Evolutionary conservation across 2,329 filamentous ascomycete species (phyloP).

Genomic region (Fusarium sp.): DNA sequence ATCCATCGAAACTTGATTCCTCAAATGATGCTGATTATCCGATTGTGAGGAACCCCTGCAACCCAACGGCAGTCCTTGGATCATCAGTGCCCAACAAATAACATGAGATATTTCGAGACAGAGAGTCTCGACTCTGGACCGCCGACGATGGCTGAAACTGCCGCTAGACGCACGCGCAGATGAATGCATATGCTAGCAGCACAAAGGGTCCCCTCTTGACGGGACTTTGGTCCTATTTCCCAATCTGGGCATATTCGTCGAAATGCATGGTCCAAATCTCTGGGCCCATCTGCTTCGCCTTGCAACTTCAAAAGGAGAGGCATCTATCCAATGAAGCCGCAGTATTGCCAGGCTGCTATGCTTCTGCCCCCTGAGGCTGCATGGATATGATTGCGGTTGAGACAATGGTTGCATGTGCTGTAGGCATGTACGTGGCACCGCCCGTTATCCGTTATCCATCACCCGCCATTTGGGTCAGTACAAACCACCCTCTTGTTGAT

Average conservation of each 20-base stretch:
- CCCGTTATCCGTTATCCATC: conserved; percentile 32
- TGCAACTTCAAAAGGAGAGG: conserved; percentile 6
- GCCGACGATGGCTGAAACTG: conserved; percentile 21
- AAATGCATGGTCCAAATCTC: conserved; percentile 24
- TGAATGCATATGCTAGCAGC: conserved; percentile 14
- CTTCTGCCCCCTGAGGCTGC: conserved; percentile 21
- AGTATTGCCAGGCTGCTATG: conserved; percentile 33
- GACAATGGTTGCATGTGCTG: conserved; percentile 4
- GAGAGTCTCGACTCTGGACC: conserved; percentile 5
- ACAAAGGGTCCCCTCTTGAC: conserved; percentile 21
- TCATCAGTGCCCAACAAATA: not conserved
- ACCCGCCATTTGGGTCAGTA: conserved; percentile 10
- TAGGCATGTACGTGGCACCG: conserved; percentile 31
- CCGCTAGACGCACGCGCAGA: conserved; percentile 3
- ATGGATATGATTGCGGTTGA: conserved; percentile 4
- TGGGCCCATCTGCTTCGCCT: conserved; percentile 28
- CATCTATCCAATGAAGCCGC: conserved; percentile 13
- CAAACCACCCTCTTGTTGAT: conserved; percentile 20
- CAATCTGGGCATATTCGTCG: conserved; percentile 36
- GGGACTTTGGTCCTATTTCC: conserved; percentile 33
- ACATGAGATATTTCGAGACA: not conserved
- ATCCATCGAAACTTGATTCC: conserved; percentile 5
- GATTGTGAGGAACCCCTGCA: not conserved
- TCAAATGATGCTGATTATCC: not conserved
- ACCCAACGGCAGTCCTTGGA: not conserved